Conservation (phyloP, 176 grass and related monocot species). For the Tillandsia fasciculata region DNA sequence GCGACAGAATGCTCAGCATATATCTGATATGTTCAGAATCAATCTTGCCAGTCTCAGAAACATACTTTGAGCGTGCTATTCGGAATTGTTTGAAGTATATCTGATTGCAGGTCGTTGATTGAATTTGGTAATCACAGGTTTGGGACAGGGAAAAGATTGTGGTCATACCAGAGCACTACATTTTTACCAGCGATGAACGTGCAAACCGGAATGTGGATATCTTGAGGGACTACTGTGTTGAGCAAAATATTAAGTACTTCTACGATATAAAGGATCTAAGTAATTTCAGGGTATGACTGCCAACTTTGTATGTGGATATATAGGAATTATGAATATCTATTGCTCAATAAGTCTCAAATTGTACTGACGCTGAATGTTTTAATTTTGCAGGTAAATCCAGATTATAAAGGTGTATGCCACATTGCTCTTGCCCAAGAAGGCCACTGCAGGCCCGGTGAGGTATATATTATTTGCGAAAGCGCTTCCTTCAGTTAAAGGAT, state of each 20-base stretch:
- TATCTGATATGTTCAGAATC: too few relatives aligned
- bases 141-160: constrained; percentile 93
- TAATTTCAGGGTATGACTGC: constrained; percentile 50
- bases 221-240: constrained; percentile 63
- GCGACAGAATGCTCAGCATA: too few relatives aligned
- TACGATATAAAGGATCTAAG: constrained; percentile 87
- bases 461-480: constrained; percentile 6
- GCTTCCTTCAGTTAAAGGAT: background rate
- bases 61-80: background rate
- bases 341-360: background rate
- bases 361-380: background rate
- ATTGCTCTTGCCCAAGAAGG: constrained; percentile 93
- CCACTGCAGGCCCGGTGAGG: constrained; percentile 93
- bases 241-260: constrained; percentile 91
- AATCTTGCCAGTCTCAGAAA: too few relatives aligned
- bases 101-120: background rate
- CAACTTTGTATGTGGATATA: background rate
- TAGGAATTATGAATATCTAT: background rate
- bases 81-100: background rate
- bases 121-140: constrained; percentile 21
- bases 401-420: constrained; percentile 96
- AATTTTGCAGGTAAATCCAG: constrained; percentile 69
- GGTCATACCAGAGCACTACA: constrained; percentile 93
- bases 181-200: constrained; percentile 77
- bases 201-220: constrained; percentile 93